These are phyloP conservation scores for Termitomyces sp. DNA, from an alignment of 768 basidiomycete genomes.

Conservation along the genomic window DNA sequence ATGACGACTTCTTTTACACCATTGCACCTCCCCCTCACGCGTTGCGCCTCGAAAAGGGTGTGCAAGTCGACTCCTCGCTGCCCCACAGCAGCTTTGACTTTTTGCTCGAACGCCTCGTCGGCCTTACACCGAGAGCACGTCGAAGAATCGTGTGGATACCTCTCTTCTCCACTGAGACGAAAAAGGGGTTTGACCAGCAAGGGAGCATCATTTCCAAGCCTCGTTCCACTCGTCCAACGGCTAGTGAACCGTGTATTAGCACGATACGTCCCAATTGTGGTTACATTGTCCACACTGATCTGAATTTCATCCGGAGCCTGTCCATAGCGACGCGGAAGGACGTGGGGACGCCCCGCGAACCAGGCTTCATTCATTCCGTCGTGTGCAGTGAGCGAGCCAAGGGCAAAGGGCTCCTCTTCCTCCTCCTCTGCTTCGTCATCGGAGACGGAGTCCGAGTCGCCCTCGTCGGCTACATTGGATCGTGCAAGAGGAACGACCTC, in stretches of 20 bases:
- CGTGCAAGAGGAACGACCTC: neutral
- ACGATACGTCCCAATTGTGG: neutral
- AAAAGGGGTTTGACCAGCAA: neutral
- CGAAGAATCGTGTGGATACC: neutral
- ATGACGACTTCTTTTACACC: slow-evolving; percentile 59
- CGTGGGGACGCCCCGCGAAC: slow-evolving; percentile 8
- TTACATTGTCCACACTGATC: neutral
- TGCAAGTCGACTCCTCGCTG: neutral
- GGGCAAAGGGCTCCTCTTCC: slow-evolving; percentile 14
- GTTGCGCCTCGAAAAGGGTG: neutral
- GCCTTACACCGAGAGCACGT: slow-evolving; percentile 2
- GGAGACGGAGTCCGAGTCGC: neutral
- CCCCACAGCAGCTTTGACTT: neutral
- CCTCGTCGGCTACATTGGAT: neutral
- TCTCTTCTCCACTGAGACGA: neutral
- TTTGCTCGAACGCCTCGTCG: neutral
- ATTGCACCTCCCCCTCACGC: slow-evolving; percentile 27
- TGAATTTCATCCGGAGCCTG: neutral
- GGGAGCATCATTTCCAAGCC: slow-evolving; percentile 3
- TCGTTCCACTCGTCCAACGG: slow-evolving; percentile 3
- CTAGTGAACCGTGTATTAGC: slow-evolving; percentile 7
- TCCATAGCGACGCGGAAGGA: neutral
- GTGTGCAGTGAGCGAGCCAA: neutral
- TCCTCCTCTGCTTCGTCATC: slow-evolving; percentile 16
- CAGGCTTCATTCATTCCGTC: slow-evolving; percentile 15